A percentile compares a stretch with the other conserved stretches of the same genome.
Conservation (phyloP, 2,329 filamentous ascomycete genomes). For the Chrysosporium keratinophilum region DNA sequence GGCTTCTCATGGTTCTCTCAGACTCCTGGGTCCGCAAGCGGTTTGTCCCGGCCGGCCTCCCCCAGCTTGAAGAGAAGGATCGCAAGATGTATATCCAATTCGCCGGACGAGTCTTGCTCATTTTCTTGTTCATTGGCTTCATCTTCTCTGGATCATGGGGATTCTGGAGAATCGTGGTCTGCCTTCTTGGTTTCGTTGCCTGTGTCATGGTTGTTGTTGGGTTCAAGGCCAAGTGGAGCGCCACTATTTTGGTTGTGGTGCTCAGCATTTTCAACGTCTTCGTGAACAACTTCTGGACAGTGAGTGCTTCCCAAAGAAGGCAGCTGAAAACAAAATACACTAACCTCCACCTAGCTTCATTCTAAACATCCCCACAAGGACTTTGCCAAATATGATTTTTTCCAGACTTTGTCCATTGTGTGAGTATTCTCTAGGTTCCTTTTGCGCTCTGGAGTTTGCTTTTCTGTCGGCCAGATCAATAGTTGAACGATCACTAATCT, state of each 20-base stretch:
- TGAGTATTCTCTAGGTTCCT: constrained; percentile 34
- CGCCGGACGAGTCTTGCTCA: constrained; percentile 84
- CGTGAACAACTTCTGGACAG: constrained; percentile 99
- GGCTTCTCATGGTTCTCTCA: constrained; percentile 92
- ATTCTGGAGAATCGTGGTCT: constrained; percentile 76
- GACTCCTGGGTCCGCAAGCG: constrained; percentile 97
- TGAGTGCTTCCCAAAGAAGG: constrained; percentile 43
- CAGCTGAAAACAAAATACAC: not conserved
- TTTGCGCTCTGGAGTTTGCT: not conserved
- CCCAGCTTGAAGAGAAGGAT: constrained; percentile 94
- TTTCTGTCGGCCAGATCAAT: not conserved
- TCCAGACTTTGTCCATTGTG: constrained; percentile 98
- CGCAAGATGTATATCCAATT: constrained; percentile 99
- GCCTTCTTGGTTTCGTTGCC: constrained; percentile 72
- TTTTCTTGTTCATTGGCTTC: constrained; percentile 96
- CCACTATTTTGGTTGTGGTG: constrained; percentile 86
- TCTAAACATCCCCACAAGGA: constrained; percentile 98
- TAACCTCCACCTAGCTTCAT: constrained; percentile 56
- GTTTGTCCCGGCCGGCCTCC: constrained; percentile 89
- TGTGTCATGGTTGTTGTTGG: constrained; percentile 98
- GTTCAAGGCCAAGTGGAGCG: constrained; percentile 99
- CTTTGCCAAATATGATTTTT: constrained; percentile 99
- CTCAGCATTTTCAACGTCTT: constrained; percentile 92
- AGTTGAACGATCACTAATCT: constrained; percentile 19
- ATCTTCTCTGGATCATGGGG: constrained; percentile 92